Evolutionary conservation across 2,329 filamentous ascomycete species (phyloP).

Genomic region (Boeremia lycopersici): DNA sequence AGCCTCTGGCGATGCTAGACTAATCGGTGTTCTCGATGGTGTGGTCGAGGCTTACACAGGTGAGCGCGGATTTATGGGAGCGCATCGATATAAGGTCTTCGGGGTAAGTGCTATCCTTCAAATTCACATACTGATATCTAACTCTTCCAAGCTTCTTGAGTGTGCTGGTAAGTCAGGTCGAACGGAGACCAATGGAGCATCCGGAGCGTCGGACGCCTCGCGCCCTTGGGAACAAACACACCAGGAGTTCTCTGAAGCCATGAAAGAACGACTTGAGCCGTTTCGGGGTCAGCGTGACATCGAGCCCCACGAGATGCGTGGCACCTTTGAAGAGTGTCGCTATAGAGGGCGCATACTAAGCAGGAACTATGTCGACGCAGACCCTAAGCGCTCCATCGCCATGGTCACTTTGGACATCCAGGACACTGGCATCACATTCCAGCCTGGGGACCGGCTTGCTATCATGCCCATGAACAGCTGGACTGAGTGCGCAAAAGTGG

Average conservation of each 20-base stretch:
- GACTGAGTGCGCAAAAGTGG: conserved; percentile 62
- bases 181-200: conserved; percentile 46
- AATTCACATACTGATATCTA: neutral
- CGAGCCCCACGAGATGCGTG: conserved; percentile 61
- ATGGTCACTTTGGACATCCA: conserved; percentile 60
- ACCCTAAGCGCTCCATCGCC: conserved; percentile 55
- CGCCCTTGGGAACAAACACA: conserved; percentile 34
- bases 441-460: conserved; percentile 60
- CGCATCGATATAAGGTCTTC: conserved; percentile 63
- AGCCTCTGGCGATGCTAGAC: conserved; percentile 56
- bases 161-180: conserved; percentile 61
- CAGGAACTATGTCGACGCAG: conserved; percentile 55
- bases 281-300: conserved; percentile 55
- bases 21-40: conserved; percentile 61
- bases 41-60: conserved; percentile 63
- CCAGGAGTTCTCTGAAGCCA: conserved; percentile 57
- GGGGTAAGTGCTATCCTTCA: conserved; percentile 46
- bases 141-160: conserved; percentile 47
- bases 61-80: conserved; percentile 63
- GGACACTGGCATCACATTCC: conserved; percentile 60
- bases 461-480: conserved; percentile 63
- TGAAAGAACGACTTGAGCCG: conserved; percentile 61
- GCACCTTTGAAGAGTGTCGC: conserved; percentile 61
- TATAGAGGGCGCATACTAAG: conserved; percentile 56
- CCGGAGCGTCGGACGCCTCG: conserved; percentile 26